Percentiles rank a stretch among this genome's conserved stretches.
These are phyloP conservation scores for Phytophthora meadii DNA, from an alignment of 352 stramenopile genomes.

Conservation along the genomic window DNA sequence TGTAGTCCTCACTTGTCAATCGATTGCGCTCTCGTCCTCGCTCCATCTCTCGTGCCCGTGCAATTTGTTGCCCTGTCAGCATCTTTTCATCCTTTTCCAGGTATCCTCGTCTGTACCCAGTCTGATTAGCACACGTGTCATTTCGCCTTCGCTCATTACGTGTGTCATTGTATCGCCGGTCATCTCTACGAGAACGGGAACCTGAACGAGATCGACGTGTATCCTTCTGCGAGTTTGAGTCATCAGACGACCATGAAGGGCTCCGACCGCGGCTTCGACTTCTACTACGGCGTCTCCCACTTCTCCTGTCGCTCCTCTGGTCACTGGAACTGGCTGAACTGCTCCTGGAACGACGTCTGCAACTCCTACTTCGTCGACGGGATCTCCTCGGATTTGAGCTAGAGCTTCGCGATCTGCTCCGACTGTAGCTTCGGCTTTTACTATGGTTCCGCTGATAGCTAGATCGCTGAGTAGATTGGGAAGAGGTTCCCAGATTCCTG, in stretches of 20 bases:
- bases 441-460: constrained; percentile 19
- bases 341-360: constrained; percentile 38
- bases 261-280: constrained; percentile 34
- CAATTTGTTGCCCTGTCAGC: constrained; percentile 79
- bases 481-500: constrained; percentile 29
- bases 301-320: constrained; percentile 14
- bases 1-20: constrained; percentile 58
- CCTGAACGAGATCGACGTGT: constrained; percentile 27
- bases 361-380: constrained; percentile 34
- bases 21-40: constrained; percentile 61
- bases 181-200: constrained; percentile 18
- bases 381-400: constrained; percentile 34
- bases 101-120: neutral
- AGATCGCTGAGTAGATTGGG: constrained; percentile 23
- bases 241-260: constrained; percentile 37
- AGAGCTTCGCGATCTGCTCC: constrained; percentile 46
- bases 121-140: constrained; percentile 13
- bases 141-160: constrained; percentile 14
- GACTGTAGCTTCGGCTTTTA: constrained; percentile 34
- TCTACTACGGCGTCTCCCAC: constrained; percentile 24
- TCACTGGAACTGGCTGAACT: constrained; percentile 29
- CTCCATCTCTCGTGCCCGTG: constrained; percentile 69
- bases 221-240: constrained; percentile 22
- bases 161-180: constrained; percentile 13
- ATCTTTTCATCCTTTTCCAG: constrained; percentile 35